Evolutionary conservation across 164 flowering plant genomes (phyloP), one percentile per base, ranked within the genome.

Genomic region (Paratinospora sagittata): DNA sequence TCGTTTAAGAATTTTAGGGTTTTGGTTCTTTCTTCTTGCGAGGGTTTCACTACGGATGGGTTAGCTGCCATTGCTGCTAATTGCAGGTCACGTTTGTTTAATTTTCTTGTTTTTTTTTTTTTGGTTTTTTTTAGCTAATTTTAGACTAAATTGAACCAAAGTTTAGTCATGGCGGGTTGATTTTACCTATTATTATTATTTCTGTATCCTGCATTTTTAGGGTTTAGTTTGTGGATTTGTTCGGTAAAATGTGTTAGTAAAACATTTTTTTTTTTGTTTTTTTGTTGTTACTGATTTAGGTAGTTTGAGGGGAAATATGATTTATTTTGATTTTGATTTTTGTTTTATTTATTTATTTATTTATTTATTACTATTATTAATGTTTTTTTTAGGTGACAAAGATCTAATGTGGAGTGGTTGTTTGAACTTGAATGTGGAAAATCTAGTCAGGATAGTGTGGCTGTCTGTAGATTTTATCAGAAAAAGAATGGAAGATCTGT

Each of bases 41-140:
- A 87, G 67, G 95, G 97, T 12, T 90, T 90, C 73, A 78, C 81
- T 27, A 86, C 91, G n/a, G 84, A 85, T 68, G 97, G 95, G 2
- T 87, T 90, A 3, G 88, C 90, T 26, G 81, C 92, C 68, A 83
- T 92, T 80, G 95, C 97, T 63, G 81, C 90, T 6, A 87, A 87
- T 81, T 92, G 97, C 93, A 89, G 88, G 97, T 89, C 47, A 57
- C 6, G 1, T 34, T 27, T 36, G 41, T 57, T 24, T n/a, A 17
- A 10, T 37, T 64, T 71, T 36, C 1, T 67, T 7, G 27, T 6
- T 21, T 10, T 58, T 10, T 23, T 47, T 47, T 12, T 47, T 14
- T 43, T 43, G 49, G 3, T 39, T 39, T 12, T 43, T 43, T 43
- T 11, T 43, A 14, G 24, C 60, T 55, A n/a, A 55, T 55, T 55